Percentiles rank a stretch among this genome's conserved stretches.
These are phyloP conservation scores for Phalaenopsis hybrid DNA, from an alignment of 116 monocot species.

Conservation along the genomic window DNA sequence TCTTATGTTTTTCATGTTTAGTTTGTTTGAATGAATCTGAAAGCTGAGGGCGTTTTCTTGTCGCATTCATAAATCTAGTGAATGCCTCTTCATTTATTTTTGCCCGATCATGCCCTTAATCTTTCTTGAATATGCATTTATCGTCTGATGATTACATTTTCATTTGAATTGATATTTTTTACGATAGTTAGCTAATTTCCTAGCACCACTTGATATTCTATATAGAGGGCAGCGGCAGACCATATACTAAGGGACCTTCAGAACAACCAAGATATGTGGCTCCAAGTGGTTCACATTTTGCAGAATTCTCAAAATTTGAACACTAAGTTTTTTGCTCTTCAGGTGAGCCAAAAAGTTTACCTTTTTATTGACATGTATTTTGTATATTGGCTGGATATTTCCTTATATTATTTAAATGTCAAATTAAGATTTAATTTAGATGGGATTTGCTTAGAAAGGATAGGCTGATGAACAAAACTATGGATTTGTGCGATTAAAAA, in stretches of 20 bases:
- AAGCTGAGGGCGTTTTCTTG: neutral
- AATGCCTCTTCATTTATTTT: neutral
- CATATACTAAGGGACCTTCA: constrained; percentile 86
- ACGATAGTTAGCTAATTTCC: neutral
- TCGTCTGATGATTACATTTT: neutral
- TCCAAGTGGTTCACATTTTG: constrained; percentile 94
- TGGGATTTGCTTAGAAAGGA: neutral
- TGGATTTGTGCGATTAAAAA: neutral
- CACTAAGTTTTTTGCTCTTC: constrained; percentile 96
- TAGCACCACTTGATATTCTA: constrained; percentile 3
- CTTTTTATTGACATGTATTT: neutral
- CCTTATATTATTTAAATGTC: neutral
- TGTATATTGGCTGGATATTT: neutral
- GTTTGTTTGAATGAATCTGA: no score
- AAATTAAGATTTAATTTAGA: neutral
- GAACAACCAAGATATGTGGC: constrained; percentile 92
- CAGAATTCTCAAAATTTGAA: constrained; percentile 88
- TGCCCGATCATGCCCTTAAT: neutral
- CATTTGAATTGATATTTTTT: neutral
- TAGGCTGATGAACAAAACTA: neutral
- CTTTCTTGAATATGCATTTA: neutral
- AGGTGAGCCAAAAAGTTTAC: constrained; percentile 31
- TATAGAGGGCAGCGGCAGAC: constrained; percentile 83
- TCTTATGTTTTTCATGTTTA: neutral
- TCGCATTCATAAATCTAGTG: neutral